Evolutionary conservation across 106 monocot species (phyloP).

Genomic region (Dendrobium nobile): DNA sequence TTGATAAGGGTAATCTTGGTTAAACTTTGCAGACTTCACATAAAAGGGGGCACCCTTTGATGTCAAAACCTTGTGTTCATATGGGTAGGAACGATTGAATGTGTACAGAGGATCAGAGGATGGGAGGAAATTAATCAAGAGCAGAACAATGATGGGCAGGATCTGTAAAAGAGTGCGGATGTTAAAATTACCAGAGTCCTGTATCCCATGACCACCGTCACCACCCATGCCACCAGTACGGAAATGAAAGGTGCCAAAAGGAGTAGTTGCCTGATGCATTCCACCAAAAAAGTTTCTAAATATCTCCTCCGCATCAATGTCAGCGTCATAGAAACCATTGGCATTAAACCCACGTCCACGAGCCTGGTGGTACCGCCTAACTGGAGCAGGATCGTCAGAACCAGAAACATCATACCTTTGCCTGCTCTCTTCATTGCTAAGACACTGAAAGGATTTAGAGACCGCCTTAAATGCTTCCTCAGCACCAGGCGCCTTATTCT

Average conservation of each 20-base stretch:
- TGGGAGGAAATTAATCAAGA: slow-evolving; percentile 76
- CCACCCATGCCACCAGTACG: slow-evolving; percentile 55
- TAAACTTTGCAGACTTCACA: slow-evolving; percentile 71
- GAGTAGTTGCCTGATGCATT: slow-evolving; percentile 36
- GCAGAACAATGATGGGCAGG: slow-evolving; percentile 62
- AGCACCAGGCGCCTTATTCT: slow-evolving; percentile 87
- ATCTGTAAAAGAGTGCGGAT: slow-evolving; percentile 59
- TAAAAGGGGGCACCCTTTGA: slow-evolving; percentile 58
- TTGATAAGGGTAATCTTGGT: slow-evolving; percentile 61
- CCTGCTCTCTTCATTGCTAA: slow-evolving; percentile 72
- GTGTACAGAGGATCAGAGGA: slow-evolving; percentile 65
- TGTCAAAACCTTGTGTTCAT: slow-evolving; percentile 67
- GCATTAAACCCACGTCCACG: slow-evolving; percentile 24
- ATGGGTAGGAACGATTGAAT: slow-evolving; percentile 42
- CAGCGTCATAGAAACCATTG: slow-evolving; percentile 71
- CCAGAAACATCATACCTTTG: slow-evolving; percentile 83
- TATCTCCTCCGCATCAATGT: slow-evolving; percentile 90
- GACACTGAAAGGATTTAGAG: slow-evolving; percentile 94
- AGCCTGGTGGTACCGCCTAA: slow-evolving; percentile 17
- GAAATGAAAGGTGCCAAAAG: slow-evolving; percentile 68
- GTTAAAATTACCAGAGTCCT: slow-evolving; percentile 31
- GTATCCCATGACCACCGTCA: slow-evolving; percentile 22
- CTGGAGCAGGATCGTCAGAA: slow-evolving; percentile 53
- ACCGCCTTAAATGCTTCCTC: slow-evolving; percentile 96
- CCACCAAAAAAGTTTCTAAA: slow-evolving; percentile 85